Evolutionary conservation across 441 rosid genomes (phyloP).

Genomic region (Corymbia calophylla): DNA sequence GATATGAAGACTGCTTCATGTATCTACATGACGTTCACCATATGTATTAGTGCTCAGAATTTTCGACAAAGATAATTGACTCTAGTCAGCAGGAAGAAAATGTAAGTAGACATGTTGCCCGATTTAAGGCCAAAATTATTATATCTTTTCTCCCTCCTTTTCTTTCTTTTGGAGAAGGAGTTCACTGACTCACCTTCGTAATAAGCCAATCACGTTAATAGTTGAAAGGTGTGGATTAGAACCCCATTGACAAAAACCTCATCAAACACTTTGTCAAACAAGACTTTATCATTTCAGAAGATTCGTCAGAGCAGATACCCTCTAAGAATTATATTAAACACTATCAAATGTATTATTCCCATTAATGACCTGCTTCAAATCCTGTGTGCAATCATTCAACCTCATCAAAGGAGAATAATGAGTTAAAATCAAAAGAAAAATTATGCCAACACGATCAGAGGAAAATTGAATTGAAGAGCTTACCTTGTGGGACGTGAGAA

Average conservation of each 20-base stretch:
- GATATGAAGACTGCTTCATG: neutral
- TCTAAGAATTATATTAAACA: constrained; percentile 88
- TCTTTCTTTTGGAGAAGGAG: neutral
- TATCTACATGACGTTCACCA: neutral
- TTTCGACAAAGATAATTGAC: neutral
- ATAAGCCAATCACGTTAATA: constrained; percentile 85
- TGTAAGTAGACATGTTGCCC: neutral
- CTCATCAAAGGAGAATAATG: constrained; percentile 12
- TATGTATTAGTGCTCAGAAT: neutral
- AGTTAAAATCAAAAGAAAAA: neutral
- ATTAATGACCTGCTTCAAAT: constrained; percentile 74
- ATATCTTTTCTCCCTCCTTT: neutral
- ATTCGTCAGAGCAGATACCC: constrained; percentile 90
- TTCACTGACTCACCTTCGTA: constrained; percentile 57
- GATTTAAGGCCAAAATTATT: neutral
- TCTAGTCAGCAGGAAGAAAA: neutral
- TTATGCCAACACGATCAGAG: neutral
- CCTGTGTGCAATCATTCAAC: constrained; percentile 84
- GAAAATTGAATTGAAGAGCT: constrained; percentile 16
- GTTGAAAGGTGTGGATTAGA: constrained; percentile 92
- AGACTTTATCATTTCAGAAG: constrained; percentile 78
- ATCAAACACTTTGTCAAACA: constrained; percentile 84
- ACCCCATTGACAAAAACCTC: constrained; percentile 87
- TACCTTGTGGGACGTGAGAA: constrained; percentile 90
- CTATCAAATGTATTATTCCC: constrained; percentile 83